A percentile compares a stretch with the other conserved stretches of the same genome.
Conservation (phyloP, 352 stramenopile species). For the Phytophthora pini region DNA sequence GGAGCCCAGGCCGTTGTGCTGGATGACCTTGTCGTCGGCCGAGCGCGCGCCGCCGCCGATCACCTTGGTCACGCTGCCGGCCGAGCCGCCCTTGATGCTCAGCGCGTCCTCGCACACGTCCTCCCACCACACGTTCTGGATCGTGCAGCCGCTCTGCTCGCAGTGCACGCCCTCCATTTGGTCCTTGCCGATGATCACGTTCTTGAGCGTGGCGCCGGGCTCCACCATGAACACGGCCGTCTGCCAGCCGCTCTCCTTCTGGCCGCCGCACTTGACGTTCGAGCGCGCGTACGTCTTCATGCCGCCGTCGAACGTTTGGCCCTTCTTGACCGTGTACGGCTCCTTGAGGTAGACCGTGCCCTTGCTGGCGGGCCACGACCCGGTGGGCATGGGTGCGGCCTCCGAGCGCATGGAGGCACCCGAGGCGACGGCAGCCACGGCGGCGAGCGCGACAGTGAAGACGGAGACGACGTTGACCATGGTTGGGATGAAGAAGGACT, state of each 20-base stretch:
- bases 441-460: constrained; percentile 11
- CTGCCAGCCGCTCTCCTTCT: constrained; percentile 22
- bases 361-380: constrained; percentile 31
- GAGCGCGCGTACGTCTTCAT: constrained; percentile 63
- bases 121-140: constrained; percentile 40
- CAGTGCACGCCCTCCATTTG: constrained; percentile 6
- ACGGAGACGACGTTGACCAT: constrained; percentile 22
- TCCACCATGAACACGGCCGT: constrained; percentile 35
- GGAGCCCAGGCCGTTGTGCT: too few relatives aligned
- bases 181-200: too few relatives aligned
- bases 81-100: constrained; percentile 28
- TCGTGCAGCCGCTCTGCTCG: constrained; percentile 28
- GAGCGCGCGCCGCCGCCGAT: constrained; percentile 6
- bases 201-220: background rate
- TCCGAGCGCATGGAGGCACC: constrained; percentile 20
- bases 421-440: constrained; percentile 15
- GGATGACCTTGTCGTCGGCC: too few relatives aligned
- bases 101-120: constrained; percentile 40
- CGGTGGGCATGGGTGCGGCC: constrained; percentile 25
- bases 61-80: constrained; percentile 16
- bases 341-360: constrained; percentile 22
- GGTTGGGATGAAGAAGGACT: background rate
- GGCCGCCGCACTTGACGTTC: constrained; percentile 39
- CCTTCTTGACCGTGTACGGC: constrained; percentile 39
- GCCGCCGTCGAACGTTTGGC: constrained; percentile 42